Conservation (phyloP, 164 flowering plant species). For the Chimonanthus praecox region DNA sequence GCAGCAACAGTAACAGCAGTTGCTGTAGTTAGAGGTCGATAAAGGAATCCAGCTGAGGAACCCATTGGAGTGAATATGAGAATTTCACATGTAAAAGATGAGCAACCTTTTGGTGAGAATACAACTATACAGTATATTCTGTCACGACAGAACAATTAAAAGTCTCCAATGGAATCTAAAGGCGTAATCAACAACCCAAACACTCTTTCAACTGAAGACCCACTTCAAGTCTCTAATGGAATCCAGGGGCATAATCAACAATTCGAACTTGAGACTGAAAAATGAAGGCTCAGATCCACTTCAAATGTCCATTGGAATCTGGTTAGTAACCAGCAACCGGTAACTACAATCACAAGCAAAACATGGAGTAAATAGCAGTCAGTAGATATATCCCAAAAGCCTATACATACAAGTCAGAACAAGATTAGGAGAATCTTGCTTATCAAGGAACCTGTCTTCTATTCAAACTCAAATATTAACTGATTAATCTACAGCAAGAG, state of each 20-base stretch:
- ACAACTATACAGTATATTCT: not conserved
- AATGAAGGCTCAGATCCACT: too few relatives aligned
- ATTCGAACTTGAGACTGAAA: not conserved
- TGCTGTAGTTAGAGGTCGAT: slow-evolving; percentile 63
- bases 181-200: slow-evolving; percentile 6
- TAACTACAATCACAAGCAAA: too few relatives aligned
- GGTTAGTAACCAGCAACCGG: too few relatives aligned
- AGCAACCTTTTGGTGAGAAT: not conserved
- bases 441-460: too few relatives aligned
- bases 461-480: too few relatives aligned
- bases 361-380: too few relatives aligned
- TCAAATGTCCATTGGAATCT: not conserved
- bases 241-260: not conserved
- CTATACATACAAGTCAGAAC: too few relatives aligned
- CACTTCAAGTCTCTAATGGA: not conserved
- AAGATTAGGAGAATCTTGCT: too few relatives aligned
- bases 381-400: too few relatives aligned
- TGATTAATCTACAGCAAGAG: too few relatives aligned
- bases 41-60: slow-evolving; percentile 64
- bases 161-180: not conserved
- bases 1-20: slow-evolving; percentile 69
- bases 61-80: slow-evolving; percentile 37
- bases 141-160: not conserved
- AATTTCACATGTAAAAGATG: not conserved
- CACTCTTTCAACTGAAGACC: not conserved